Base-by-base conservation (phyloP, 495 filamentous ascomycete species). In the Thozetella sp. region DNA sequence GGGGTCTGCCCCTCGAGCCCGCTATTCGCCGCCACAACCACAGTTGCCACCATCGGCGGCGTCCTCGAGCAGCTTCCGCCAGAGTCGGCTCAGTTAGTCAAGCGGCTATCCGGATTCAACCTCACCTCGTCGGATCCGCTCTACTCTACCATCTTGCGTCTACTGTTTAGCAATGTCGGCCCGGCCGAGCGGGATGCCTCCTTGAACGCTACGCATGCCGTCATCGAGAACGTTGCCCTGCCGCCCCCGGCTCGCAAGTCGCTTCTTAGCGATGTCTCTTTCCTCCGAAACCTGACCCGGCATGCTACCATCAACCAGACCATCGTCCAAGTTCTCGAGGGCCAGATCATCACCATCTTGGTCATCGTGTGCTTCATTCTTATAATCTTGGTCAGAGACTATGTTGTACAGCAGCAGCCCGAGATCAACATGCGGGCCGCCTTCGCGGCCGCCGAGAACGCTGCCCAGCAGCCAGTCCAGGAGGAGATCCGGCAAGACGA, bases 381-480 rank as follows among this genome's bases (percentile, higher is more conserved):
- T 27, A 87, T 99, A 43, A 97, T 99, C 63, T 76, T 99, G 19
- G 97, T 99, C 53, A 82, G 95, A 19, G 95, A 99, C 74, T 99
- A 96, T 86, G 95, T 99, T 40, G 93, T 98, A 4, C 94, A 98
- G 67, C 95, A 98, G 69, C 96, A 97, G 67, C 93, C 93, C 11
- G 90, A 90, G 60, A 78, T 90, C 65, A 83, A 85, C 62, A 81
- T 84, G 79, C 79, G 83, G 10, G 82, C 80, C 23, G 81, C 76
- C 17, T 83, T 84, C 63, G 79, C 77, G 20, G 76, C 76, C 9
- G 74, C 20, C 69, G 88, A 73, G 74, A 84, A 66, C 74, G 85
- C 65, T 64, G 78, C 25, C 73, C 83, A 58, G 68, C 76, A 40
- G 68, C 78, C 51, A 48, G 76, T 59, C 58, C 69, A 54, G 9